Evolutionary conservation across 2,329 filamentous ascomycete species (phyloP), one percentile per base, ranked within the genome.

Genomic region (Ascochyta rabiei): DNA sequence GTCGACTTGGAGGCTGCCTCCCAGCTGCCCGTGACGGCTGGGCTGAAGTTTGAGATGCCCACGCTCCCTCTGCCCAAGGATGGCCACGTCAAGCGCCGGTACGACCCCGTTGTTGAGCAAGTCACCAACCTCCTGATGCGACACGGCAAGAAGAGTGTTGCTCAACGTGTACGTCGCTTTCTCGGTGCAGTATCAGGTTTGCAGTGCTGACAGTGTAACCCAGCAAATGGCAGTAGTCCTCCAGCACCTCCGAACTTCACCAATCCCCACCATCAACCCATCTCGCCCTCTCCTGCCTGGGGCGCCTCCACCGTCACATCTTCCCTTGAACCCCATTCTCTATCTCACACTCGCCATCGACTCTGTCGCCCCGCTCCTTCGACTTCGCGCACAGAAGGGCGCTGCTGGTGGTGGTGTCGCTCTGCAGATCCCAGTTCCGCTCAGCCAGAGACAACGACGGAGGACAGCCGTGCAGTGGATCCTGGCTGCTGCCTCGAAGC

Each of bases 321-420:
- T 99, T 9, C 92, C 95, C 2, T 85, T 96, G 28, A 90, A 97
- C 76, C 95, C 95, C 1, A 83, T 96, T 49, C 84, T 90, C 49
- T 99, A 98, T 79, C 87, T 99, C 42, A 91, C 89, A 12, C 83
- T 96, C 28, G 92, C 93, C 28, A 87, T 99, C 68, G 95, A 99
- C 81, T 96, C 91, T 9, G 89, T 99, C 21, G 91, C 93, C 1
- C 95, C 95, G 9, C 83, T 99, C 15, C 81, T 99, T 69, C 88
- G 89, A 63, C 87, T 99, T 70, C 85, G 87, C 49, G 84, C 84
- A 57, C 84, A 91, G 66, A 86, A 86, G 68, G 92, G 91, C 63
- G 85, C 89, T 31, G 90, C 89, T 1, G 93, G 93, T 77, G 95
- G 95, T 80, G 95, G 95, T 75, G 84, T 86, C 31, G 85, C 91